Evolutionary conservation across 768 basidiomycete genomes (phyloP).

Genomic region (Mycena leptocephala): DNA sequence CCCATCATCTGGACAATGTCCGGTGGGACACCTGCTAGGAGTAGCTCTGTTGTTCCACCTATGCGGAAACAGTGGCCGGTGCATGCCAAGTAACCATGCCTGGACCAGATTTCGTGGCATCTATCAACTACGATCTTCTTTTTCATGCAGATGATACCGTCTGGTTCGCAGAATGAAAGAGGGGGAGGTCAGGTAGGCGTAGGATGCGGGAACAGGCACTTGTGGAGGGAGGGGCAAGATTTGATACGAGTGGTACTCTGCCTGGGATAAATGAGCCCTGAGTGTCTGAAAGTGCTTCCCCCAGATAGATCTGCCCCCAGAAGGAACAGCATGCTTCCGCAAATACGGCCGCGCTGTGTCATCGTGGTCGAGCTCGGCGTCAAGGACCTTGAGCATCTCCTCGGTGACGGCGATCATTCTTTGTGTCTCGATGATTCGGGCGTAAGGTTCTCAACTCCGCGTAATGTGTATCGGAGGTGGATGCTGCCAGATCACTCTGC

Average conservation of each 20-base stretch:
- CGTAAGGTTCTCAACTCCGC: no score
- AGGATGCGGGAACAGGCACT: neutral
- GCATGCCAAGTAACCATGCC: neutral
- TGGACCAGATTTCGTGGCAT: neutral
- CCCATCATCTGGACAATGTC: neutral
- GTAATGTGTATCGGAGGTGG: slow-evolving; percentile 14
- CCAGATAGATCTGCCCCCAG: neutral
- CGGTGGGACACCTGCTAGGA: neutral
- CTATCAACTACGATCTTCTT: neutral
- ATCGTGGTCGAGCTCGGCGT: no score
- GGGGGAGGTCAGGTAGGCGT: neutral
- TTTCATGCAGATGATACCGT: neutral
- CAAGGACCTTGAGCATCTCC: neutral
- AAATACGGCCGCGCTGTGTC: neutral
- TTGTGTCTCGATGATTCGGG: neutral
- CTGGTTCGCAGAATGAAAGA: neutral
- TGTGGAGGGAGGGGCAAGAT: neutral
- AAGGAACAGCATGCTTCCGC: neutral
- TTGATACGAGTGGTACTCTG: no score
- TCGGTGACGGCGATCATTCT: neutral
- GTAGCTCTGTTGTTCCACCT: neutral
- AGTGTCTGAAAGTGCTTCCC: neutral
- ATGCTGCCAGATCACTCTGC: slow-evolving; percentile 13
- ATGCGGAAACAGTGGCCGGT: neutral
- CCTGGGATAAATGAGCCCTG: neutral